Evolutionary conservation across 192 early-diverging fungal genomes (phyloP).

Genomic region (Radiomyces spectabilis): DNA sequence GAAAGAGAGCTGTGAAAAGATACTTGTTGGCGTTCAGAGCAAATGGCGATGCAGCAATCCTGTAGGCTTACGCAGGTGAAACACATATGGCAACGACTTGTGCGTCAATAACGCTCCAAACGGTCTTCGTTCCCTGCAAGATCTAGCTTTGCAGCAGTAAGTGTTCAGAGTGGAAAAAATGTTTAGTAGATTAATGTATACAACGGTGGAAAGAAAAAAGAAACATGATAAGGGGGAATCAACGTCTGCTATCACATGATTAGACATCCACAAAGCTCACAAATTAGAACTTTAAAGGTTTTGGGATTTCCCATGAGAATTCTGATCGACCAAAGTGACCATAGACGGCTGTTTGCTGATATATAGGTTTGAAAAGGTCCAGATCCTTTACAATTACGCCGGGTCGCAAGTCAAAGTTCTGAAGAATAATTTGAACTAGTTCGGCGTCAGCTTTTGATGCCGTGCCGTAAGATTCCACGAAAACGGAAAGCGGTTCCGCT

Average conservation of each 20-base stretch:
- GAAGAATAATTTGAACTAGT: slow-evolving; percentile 88
- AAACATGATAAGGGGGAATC: background rate
- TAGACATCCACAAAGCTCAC: no score
- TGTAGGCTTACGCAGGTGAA: no score
- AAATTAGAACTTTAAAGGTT: slow-evolving; percentile 67
- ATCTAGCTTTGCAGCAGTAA: no score
- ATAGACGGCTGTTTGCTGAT: slow-evolving; percentile 94
- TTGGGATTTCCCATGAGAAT: slow-evolving; percentile 92
- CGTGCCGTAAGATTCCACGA: slow-evolving; percentile 95
- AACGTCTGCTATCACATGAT: no score
- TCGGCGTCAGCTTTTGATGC: slow-evolving; percentile 84
- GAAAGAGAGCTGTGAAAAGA: no score
- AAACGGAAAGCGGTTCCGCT: slow-evolving; percentile 93
- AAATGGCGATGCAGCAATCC: no score
- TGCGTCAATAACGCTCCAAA: no score
- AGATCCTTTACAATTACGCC: slow-evolving; percentile 98
- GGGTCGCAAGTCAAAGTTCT: slow-evolving; percentile 98
- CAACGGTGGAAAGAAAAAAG: background rate
- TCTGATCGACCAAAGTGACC: slow-evolving; percentile 89
- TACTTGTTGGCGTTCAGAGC: no score
- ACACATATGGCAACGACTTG: no score
- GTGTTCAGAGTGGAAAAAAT: no score
- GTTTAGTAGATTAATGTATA: slow-evolving; percentile 4
- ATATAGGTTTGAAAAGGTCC: slow-evolving; percentile 96
- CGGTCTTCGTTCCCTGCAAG: no score